Percentiles rank a stretch among this genome's conserved stretches.
These are phyloP conservation scores for Sporothrix luriei DNA, from an alignment of 2,329 filamentous ascomycete genomes.

Conservation along the genomic window DNA sequence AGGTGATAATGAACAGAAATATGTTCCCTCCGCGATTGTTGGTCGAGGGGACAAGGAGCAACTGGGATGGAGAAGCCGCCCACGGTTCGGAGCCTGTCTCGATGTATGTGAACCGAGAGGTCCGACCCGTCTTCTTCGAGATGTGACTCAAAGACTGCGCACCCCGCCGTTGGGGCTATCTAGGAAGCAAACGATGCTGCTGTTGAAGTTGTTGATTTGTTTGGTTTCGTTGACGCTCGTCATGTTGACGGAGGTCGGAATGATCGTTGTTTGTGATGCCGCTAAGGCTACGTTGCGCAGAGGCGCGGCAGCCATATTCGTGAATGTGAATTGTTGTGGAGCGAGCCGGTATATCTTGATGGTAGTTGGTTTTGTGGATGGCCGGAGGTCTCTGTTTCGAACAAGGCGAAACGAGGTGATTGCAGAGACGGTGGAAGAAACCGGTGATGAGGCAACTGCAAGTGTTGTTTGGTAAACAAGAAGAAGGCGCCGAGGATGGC, in stretches of 20 bases:
- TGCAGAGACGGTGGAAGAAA: not conserved
- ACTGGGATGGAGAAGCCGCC: conserved; percentile 20
- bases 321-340: not conserved
- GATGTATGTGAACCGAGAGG: conserved; percentile 37
- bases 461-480: conserved; percentile 11
- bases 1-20: not conserved
- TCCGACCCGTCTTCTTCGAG: conserved; percentile 31
- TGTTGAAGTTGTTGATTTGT: conserved; percentile 22
- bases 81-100: conserved; percentile 36
- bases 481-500: conserved; percentile 2
- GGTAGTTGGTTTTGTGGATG: not conserved
- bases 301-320: conserved; percentile 30
- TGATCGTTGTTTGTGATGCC: conserved; percentile 16
- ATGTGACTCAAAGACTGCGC: conserved; percentile 45
- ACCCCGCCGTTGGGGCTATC: conserved; percentile 60
- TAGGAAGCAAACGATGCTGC: conserved; percentile 33
- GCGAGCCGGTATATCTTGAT: not conserved
- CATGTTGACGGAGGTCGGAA: conserved; percentile 18
- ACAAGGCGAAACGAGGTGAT: not conserved
- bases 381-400: not conserved
- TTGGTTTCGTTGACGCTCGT: conserved; percentile 21
- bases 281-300: conserved; percentile 24
- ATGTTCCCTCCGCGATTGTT: not conserved
- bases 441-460: not conserved
- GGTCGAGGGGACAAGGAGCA: conserved; percentile 5